A percentile compares a stretch with the other conserved stretches of the same genome.
phyloP scores from a whole-genome alignment of 306 rosid species.

The Begonia fuchsioides region DNA sequence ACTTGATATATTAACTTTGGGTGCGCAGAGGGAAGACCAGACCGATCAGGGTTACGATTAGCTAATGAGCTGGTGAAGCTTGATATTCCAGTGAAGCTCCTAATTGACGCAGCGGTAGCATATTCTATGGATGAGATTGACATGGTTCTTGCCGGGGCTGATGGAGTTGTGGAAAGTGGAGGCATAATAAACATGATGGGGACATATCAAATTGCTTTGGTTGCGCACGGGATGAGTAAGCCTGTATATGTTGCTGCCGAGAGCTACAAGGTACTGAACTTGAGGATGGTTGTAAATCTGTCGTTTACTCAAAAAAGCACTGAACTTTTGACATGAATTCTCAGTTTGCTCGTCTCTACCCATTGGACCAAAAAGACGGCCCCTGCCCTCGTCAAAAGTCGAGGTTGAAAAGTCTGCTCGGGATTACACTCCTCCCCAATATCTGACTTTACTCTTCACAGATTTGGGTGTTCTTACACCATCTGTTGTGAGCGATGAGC shows the following conservation, averaged over 20 bases:
- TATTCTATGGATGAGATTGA: conserved; percentile 96
- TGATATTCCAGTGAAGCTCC: conserved; percentile 77
- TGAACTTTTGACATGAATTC: conserved; percentile 7
- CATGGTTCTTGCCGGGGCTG: conserved; percentile 95
- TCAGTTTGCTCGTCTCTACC: conserved; percentile 96
- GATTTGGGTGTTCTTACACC: conserved; percentile 94
- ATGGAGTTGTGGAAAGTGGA: conserved; percentile 93
- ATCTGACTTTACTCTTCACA: conserved; percentile 79
- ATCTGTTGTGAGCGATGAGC: conserved; percentile 93
- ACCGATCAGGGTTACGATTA: conserved; percentile 62
- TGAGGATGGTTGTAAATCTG: not conserved
- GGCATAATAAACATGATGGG: conserved; percentile 98
- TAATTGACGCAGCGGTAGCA: conserved; percentile 89
- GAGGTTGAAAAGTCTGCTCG: conserved; percentile 92
- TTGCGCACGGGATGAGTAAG: conserved; percentile 79
- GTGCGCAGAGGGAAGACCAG: conserved; percentile 91
- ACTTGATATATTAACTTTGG: not conserved
- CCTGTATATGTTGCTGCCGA: conserved; percentile 95
- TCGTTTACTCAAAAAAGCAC: conserved; percentile 2
- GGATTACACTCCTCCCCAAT: conserved; percentile 93
- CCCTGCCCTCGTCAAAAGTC: conserved; percentile 83
- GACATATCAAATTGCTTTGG: conserved; percentile 80
- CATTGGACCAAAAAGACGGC: conserved; percentile 93
- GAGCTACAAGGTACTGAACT: conserved; percentile 70
- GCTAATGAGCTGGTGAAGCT: conserved; percentile 82